A percentile compares a stretch with the other conserved stretches of the same genome.
phyloP scores from a whole-genome alignment of 495 filamentous ascomycete genomes.

The Parathielavia appendiculata region DNA sequence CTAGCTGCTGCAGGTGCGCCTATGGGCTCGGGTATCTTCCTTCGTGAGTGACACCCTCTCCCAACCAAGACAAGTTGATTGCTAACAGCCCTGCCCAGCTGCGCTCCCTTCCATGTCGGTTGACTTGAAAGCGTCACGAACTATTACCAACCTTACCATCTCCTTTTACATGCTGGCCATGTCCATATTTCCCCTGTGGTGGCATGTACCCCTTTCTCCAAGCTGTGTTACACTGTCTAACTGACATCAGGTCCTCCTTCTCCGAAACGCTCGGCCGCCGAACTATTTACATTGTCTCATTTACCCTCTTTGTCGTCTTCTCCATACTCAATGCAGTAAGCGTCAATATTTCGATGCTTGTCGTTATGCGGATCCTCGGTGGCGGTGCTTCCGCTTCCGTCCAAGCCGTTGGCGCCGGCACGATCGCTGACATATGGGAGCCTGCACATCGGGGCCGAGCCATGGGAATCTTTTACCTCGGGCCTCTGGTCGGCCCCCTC shows the following conservation, averaged over 20 bases:
- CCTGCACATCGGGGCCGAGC: slow-evolving; percentile 70
- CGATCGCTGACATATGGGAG: slow-evolving; percentile 91
- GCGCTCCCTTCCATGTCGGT: slow-evolving; percentile 63
- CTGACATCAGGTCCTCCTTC: slow-evolving; percentile 56
- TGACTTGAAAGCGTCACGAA: slow-evolving; percentile 60
- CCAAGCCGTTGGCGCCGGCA: slow-evolving; percentile 88
- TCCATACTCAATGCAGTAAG: slow-evolving; percentile 67
- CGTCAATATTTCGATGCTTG: slow-evolving; percentile 74
- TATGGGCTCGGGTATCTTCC: slow-evolving; percentile 79
- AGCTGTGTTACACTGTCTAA: not conserved
- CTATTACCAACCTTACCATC: slow-evolving; percentile 75
- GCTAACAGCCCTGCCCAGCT: slow-evolving; percentile 42
- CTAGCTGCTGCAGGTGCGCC: slow-evolving; percentile 71
- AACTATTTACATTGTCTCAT: slow-evolving; percentile 80
- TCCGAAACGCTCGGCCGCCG: slow-evolving; percentile 78
- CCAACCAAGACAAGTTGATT: not conserved
- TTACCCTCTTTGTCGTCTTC: slow-evolving; percentile 74
- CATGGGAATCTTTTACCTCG: slow-evolving; percentile 93
- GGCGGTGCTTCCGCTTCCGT: slow-evolving; percentile 84
- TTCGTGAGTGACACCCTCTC: slow-evolving; percentile 55
- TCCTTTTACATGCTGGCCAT: slow-evolving; percentile 87
- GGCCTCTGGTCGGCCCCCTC: slow-evolving; percentile 79
- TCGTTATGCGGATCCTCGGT: slow-evolving; percentile 74
- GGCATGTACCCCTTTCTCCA: slow-evolving; percentile 38
- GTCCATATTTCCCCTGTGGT: slow-evolving; percentile 91